Conservation (phyloP, 2,329 filamentous ascomycete genomes). For the Alternaria sp. region DNA sequence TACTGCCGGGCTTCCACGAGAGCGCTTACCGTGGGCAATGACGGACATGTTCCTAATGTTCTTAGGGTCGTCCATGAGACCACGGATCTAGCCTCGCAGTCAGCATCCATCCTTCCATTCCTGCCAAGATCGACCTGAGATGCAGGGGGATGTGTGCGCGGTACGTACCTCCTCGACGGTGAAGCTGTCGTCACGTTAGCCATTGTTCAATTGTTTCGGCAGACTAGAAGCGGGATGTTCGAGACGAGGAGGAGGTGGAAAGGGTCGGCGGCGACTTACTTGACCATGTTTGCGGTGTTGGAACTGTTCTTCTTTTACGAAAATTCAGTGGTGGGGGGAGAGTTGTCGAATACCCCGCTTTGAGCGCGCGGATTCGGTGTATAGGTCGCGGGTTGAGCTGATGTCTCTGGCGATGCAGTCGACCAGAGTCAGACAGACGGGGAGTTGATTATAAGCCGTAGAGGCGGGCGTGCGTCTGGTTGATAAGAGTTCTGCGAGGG, state of each 20-base stretch:
- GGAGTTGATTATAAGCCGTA: slow-evolving; percentile 33
- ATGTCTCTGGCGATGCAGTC: slow-evolving; percentile 46
- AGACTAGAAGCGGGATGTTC: not conserved
- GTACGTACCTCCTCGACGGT: slow-evolving; percentile 84
- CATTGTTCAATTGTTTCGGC: slow-evolving; percentile 9
- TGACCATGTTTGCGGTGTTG: slow-evolving; percentile 98
- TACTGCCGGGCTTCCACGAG: slow-evolving; percentile 25
- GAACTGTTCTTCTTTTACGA: slow-evolving; percentile 42
- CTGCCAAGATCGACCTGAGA: slow-evolving; percentile 27
- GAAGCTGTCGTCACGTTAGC: slow-evolving; percentile 77
- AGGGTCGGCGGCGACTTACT: slow-evolving; percentile 72
- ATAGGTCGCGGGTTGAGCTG: slow-evolving; percentile 32
- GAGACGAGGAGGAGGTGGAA: not conserved
- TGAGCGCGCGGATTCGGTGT: slow-evolving; percentile 33
- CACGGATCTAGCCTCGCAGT: slow-evolving; percentile 68
- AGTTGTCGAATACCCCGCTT: slow-evolving; percentile 49
- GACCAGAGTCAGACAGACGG: slow-evolving; percentile 43
- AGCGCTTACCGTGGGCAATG: slow-evolving; percentile 85
- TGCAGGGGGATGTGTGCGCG: slow-evolving; percentile 35
- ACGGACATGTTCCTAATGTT: slow-evolving; percentile 97
- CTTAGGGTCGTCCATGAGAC: slow-evolving; percentile 78
- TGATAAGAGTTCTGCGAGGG: slow-evolving; percentile 26
- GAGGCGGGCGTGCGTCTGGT: slow-evolving; percentile 33
- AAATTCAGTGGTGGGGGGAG: slow-evolving; percentile 47
- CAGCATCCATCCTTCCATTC: slow-evolving; percentile 31